Conservation (phyloP, 306 rosid genomes). For the Mimosa bimucronata region DNA sequence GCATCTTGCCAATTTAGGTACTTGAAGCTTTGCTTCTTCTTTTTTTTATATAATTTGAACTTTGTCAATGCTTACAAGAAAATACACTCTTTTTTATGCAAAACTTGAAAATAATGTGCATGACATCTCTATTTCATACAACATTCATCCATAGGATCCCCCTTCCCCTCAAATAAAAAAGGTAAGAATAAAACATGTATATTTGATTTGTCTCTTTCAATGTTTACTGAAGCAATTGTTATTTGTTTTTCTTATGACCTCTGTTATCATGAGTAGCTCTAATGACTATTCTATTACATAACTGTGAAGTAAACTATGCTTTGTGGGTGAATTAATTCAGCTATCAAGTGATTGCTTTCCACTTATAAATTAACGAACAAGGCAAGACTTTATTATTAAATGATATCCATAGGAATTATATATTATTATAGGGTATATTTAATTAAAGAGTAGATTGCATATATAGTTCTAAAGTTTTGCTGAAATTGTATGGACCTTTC, state of each 20-base stretch:
- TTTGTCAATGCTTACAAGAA: constrained; percentile 12
- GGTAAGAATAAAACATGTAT: neutral
- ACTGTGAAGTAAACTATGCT: neutral
- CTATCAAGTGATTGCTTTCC: neutral
- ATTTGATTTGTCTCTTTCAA: neutral
- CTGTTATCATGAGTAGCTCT: neutral
- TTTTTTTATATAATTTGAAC: constrained; percentile 26
- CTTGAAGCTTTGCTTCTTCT: constrained; percentile 22
- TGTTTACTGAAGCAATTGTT: constrained; percentile 10
- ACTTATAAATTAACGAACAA: neutral
- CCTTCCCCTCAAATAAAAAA: neutral
- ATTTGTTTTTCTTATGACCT: neutral
- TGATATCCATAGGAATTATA: too few relatives aligned
- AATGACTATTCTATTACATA: constrained; percentile 4
- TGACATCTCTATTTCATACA: neutral
- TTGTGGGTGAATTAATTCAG: neutral
- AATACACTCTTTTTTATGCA: neutral
- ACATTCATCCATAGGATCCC: neutral
- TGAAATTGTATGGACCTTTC: neutral
- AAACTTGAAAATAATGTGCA: neutral
- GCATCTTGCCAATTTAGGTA: constrained; percentile 98
- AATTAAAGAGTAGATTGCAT: neutral
- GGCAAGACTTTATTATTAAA: neutral
- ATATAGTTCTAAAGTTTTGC: neutral
- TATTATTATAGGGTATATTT: neutral